These are phyloP conservation scores for Diddensiella caesifluorescens DNA, from an alignment of 805 yeast species.

Conservation along the genomic window DNA sequence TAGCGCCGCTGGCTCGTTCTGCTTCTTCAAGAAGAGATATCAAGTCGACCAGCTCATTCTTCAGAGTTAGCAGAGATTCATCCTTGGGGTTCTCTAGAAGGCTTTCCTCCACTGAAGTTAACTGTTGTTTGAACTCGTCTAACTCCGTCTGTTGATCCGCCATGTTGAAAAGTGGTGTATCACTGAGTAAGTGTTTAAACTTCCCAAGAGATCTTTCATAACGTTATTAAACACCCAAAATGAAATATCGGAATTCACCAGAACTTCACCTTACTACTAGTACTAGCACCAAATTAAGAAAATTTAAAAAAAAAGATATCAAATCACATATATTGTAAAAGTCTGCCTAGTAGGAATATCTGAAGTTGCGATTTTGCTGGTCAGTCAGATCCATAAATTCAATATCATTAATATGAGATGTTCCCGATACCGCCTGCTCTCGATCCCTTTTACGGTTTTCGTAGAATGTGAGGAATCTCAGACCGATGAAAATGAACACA, in stretches of 20 bases:
- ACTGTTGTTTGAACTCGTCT: constrained; percentile 31
- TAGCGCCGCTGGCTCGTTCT: background rate
- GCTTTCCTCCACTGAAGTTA: constrained; percentile 28
- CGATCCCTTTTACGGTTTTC: constrained; percentile 1
- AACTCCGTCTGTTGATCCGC: constrained; percentile 25
- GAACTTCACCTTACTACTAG: too few relatives aligned
- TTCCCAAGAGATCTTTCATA: too few relatives aligned
- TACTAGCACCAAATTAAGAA: too few relatives aligned
- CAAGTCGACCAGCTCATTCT: constrained; percentile 29
- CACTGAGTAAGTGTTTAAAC: too few relatives aligned
- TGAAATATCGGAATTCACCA: too few relatives aligned
- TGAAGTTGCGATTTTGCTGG: background rate
- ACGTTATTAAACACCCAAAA: too few relatives aligned
- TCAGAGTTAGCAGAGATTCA: constrained; percentile 26
- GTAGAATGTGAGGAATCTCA: background rate
- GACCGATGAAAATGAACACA: background rate
- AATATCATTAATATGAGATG: background rate
- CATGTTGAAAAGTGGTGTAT: background rate
- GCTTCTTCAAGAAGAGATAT: constrained; percentile 24
- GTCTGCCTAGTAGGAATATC: constrained; percentile 1
- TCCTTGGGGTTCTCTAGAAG: constrained; percentile 25
- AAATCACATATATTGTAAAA: background rate
- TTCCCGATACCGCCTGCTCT: background rate
- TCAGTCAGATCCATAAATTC: constrained; percentile 2
- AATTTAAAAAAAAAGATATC: background rate